Evolutionary conservation across 305 asterid species (phyloP), one percentile per base, ranked within the genome.

Genomic region (Petunia hybrid): DNA sequence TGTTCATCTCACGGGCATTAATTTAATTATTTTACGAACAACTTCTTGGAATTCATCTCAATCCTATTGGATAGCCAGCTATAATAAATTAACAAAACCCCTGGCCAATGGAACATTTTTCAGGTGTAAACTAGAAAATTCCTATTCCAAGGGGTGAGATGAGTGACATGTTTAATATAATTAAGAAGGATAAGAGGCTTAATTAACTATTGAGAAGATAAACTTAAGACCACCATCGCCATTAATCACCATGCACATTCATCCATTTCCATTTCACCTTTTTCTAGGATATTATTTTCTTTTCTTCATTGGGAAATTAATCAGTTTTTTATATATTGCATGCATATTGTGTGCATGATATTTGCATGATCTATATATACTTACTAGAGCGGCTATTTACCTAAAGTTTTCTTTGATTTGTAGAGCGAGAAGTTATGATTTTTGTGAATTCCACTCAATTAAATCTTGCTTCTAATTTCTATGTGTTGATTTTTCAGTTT

Each of bases 91-190:
- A 35, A 31, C 12, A 35, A 51, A 48, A 51, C 0, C 36, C 35
- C 13, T 48, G 35, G 36, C 62, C 51, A 73, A 73, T 73, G 78
- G 78, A 73, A 73, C 78, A 73, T 73, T 73, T 71, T 73, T 51
- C 78, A 73, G 78, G 46, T 73, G 78, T 73, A 73, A 73, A 51
- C 78, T 35, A 51, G 78, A 71, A 71, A 71, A 71, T 48, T 48
- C 62, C 62, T 48, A 31, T 35, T 31, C 62, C 43, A 73, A 71
- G 36, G 45, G 63, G 78, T 46, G 73, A 57, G 12, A n/a, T 57
- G 63, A 57, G 63, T 66, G 78, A 73, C 63, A 73, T 73, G 60
- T 51, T 51, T 48, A 51, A 73, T 73, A 73, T 16, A 51, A 22
- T 22, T 51, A 70, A 8, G 41, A 73, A 38, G 63, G 78, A 73